Percentiles rank a stretch among this genome's conserved stretches.
phyloP scores from a whole-genome alignment of 208 protist genomes.

The Acanthamoeba healyi region DNA sequence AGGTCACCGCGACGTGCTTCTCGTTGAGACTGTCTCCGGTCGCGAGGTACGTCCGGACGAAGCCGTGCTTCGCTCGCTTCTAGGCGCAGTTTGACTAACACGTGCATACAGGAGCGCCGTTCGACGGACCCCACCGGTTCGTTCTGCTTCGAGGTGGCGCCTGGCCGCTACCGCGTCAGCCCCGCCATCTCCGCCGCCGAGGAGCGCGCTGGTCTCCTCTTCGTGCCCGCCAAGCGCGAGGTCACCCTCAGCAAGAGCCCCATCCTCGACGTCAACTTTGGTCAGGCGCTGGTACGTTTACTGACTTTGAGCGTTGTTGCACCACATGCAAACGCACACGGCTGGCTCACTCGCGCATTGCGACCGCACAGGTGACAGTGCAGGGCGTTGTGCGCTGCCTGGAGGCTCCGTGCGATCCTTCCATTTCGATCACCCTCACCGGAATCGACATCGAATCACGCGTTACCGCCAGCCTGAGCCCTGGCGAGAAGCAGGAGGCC shows the following conservation, averaged over 20 bases:
- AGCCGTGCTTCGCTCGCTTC: neutral
- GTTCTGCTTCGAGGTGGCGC: constrained; percentile 71
- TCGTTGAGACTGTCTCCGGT: neutral
- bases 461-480: constrained; percentile 21
- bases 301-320: neutral
- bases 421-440: constrained; percentile 54
- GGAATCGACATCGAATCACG: constrained; percentile 16
- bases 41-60: neutral
- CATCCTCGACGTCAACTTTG: constrained; percentile 71
- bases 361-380: neutral
- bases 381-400: constrained; percentile 53
- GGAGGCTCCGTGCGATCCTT: constrained; percentile 70
- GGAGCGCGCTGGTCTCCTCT: constrained; percentile 58
- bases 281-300: constrained; percentile 26
- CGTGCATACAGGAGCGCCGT: constrained; percentile 1
- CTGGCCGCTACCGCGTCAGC: constrained; percentile 51
- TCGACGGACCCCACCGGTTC: constrained; percentile 45
- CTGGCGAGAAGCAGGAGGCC: constrained; percentile 47
- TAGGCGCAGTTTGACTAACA: neutral
- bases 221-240: constrained; percentile 55
- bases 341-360: neutral
- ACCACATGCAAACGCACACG: neutral
- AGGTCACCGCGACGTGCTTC: constrained; percentile 29
- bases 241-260: constrained; percentile 69
- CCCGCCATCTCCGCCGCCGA: constrained; percentile 23